Evolutionary conservation across 2,329 filamentous ascomycete species (phyloP).

Genomic region (Diaporthe helianthi): DNA sequence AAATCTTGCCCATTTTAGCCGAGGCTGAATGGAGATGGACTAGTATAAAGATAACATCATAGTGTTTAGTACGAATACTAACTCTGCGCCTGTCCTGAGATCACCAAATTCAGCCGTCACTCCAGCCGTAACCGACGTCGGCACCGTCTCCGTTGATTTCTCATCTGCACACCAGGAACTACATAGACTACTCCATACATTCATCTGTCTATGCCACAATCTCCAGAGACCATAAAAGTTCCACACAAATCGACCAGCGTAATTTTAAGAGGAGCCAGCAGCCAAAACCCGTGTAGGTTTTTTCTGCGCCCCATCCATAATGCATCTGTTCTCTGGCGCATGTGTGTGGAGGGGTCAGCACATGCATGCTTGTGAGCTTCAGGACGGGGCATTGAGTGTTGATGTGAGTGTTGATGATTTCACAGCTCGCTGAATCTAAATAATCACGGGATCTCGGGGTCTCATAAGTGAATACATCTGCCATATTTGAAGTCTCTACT

Average conservation of each 20-base stretch:
- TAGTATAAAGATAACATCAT: neutral
- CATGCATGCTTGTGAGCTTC: neutral
- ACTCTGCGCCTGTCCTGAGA: neutral
- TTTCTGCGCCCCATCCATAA: neutral
- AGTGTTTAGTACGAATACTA: neutral
- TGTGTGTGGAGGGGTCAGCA: neutral
- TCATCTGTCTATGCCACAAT: neutral
- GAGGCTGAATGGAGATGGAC: neutral
- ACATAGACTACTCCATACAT: neutral
- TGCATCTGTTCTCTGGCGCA: neutral
- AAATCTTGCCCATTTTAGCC: neutral
- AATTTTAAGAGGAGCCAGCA: neutral
- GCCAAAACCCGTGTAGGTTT: neutral
- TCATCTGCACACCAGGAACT: neutral
- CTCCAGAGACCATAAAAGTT: neutral
- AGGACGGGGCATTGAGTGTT: neutral
- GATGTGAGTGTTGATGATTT: neutral
- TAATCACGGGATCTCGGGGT: too few relatives aligned
- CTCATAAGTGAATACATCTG: neutral
- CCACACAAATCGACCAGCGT: neutral
- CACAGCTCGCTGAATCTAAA: neutral
- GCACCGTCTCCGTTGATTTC: slow-evolving; percentile 9
- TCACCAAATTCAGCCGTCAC: neutral
- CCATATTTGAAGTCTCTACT: too few relatives aligned
- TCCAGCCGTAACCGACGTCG: neutral